A percentile compares a stretch with the other conserved stretches of the same genome.
Conservation (phyloP, 2,329 filamentous ascomycete species). For the Pezicula carpinea region DNA sequence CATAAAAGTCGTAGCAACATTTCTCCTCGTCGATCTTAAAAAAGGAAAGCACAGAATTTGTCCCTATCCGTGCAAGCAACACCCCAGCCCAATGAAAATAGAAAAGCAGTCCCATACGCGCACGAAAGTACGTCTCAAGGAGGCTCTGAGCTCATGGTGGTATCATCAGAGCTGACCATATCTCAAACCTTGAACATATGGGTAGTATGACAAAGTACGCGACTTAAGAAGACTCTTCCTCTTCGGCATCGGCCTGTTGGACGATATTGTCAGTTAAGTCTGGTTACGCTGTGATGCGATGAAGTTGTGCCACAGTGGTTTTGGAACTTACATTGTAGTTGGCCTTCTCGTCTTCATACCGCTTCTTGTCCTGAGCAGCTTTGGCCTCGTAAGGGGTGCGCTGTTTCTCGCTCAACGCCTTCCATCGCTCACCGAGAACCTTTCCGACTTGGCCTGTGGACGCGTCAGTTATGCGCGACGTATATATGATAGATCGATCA, state of each 20-base stretch:
- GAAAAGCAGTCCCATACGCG: slow-evolving; percentile 11
- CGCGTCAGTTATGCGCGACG: slow-evolving; percentile 10
- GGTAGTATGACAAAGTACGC: no score
- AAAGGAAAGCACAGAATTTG: slow-evolving; percentile 17
- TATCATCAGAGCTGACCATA: not conserved
- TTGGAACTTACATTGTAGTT: slow-evolving; percentile 72
- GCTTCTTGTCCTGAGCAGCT: slow-evolving; percentile 96
- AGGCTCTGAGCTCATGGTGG: not conserved
- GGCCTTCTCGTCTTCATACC: slow-evolving; percentile 97
- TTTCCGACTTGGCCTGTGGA: slow-evolving; percentile 85
- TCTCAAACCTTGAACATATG: no score
- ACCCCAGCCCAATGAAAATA: slow-evolving; percentile 26
- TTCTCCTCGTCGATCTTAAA: slow-evolving; percentile 13
- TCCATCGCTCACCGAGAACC: slow-evolving; percentile 97
- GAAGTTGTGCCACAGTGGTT: slow-evolving; percentile 12
- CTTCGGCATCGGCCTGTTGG: slow-evolving; percentile 49
- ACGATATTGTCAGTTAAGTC: slow-evolving; percentile 30
- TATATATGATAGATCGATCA: slow-evolving; percentile 24
- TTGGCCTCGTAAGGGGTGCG: slow-evolving; percentile 93
- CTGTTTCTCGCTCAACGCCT: slow-evolving; percentile 90
- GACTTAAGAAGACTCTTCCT: slow-evolving; percentile 43
- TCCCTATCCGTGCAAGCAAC: slow-evolving; percentile 22
- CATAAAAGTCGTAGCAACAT: slow-evolving; percentile 24
- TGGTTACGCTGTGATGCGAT: slow-evolving; percentile 10
- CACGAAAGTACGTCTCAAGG: slow-evolving; percentile 11